phyloP scores from a whole-genome alignment of 768 basidiomycete genomes.

The Strobilomyces confusus region DNA sequence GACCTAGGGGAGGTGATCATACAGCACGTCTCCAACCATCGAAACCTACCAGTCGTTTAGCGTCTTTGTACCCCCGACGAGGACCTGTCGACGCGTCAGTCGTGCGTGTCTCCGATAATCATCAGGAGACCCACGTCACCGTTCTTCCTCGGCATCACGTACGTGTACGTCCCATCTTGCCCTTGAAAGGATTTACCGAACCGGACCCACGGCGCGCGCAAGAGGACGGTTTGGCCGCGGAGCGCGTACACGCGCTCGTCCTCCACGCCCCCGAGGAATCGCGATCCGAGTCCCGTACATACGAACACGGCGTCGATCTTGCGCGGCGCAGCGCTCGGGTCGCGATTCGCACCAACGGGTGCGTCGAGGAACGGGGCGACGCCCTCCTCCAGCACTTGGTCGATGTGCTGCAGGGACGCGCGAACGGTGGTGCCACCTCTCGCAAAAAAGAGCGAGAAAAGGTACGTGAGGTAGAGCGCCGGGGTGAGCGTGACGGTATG shows the following conservation, averaged over 20 bases:
- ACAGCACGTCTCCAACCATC: not conserved
- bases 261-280: conserved; percentile 43
- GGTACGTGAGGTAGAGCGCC: conserved; percentile 54
- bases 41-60: conserved; percentile 52
- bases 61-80: conserved; percentile 57
- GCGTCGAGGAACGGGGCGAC: not conserved
- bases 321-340: not conserved
- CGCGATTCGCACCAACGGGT: not conserved
- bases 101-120: not conserved
- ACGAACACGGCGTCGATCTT: conserved; percentile 34
- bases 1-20: not conserved
- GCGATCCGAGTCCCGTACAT: conserved; percentile 59
- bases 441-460: conserved; percentile 49
- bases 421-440: conserved; percentile 55
- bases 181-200: conserved; percentile 26
- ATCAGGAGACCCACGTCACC: conserved; percentile 33
- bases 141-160: conserved; percentile 32
- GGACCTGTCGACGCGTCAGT: conserved; percentile 27
- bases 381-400: conserved; percentile 39
- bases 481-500: conserved; percentile 65
- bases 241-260: conserved; percentile 40
- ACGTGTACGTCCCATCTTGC: conserved; percentile 27
- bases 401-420: conserved; percentile 59
- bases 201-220: conserved; percentile 42
- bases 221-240: conserved; percentile 40